phyloP scores from a whole-genome alignment of 495 filamentous ascomycete genomes.

The Tuber umbilicatum region DNA sequence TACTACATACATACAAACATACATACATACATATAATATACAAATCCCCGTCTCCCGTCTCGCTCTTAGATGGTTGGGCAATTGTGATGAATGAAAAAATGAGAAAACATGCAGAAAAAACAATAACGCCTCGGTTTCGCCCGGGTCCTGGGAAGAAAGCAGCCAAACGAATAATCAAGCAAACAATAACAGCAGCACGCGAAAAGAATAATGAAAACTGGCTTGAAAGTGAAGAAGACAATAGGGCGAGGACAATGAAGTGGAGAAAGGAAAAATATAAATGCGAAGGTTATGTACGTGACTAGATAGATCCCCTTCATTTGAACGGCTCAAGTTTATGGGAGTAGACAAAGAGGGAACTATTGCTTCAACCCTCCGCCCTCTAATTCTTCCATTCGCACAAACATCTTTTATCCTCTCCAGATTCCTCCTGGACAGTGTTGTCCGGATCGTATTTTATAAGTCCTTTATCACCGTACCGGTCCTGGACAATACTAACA shows the following conservation, averaged over 20 bases:
- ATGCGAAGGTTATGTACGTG: neutral
- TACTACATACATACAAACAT: neutral
- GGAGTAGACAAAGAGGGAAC: neutral
- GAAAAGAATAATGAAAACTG: neutral
- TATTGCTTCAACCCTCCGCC: slow-evolving; percentile 1
- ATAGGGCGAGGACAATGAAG: neutral
- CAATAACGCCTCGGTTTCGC: neutral
- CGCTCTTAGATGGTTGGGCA: neutral
- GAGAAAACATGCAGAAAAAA: neutral
- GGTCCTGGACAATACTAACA: slow-evolving; percentile 71
- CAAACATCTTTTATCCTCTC: slow-evolving; percentile 48
- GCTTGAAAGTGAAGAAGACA: neutral
- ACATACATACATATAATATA: neutral
- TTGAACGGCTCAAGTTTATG: neutral
- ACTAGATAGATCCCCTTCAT: neutral
- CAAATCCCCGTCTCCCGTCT: neutral
- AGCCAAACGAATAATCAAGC: neutral
- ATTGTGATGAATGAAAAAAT: neutral
- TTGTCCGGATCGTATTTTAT: slow-evolving; percentile 42
- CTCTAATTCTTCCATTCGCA: slow-evolving; percentile 70
- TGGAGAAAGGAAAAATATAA: neutral
- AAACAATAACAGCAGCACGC: neutral
- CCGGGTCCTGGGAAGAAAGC: neutral
- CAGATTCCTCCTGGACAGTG: slow-evolving; percentile 66
- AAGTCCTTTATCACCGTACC: slow-evolving; percentile 61